phyloP scores from a whole-genome alignment of 306 rosid genomes.

The Begonia fuchsioides region DNA sequence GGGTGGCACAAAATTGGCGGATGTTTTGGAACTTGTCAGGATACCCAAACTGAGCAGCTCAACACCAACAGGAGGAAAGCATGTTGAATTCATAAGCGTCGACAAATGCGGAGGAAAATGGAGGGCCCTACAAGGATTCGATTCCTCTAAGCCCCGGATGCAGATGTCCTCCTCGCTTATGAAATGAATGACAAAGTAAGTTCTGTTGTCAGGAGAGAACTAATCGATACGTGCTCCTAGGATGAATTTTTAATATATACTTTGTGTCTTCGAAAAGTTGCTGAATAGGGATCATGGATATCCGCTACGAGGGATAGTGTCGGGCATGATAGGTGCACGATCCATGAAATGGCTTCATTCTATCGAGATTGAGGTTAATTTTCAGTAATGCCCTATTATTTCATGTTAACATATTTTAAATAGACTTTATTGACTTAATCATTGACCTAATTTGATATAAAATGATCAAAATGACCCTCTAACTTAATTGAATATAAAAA shows the following conservation, averaged over 20 bases:
- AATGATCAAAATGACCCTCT: too few species aligned
- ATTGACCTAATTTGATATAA: too few species aligned
- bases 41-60: conserved; percentile 40
- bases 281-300: conserved; percentile 94
- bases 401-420: too few species aligned
- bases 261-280: conserved; percentile 24
- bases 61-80: conserved; percentile 65
- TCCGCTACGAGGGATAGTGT: conserved; percentile 81
- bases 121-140: conserved; percentile 96
- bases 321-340: conserved; percentile 96
- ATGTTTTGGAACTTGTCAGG: conserved; percentile 85
- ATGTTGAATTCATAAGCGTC: conserved; percentile 86
- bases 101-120: conserved; percentile 93
- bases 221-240: too few species aligned
- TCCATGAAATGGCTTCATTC: conserved; percentile 94
- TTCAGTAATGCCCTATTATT: too few species aligned
- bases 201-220: conserved; percentile 9
- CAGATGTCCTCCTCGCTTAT: conserved; percentile 89
- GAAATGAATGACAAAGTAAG: conserved; percentile 97
- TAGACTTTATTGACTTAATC: too few species aligned
- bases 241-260: conserved; percentile 4
- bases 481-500: too few species aligned
- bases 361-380: conserved; percentile 40
- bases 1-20: conserved; percentile 87
- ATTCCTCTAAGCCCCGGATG: conserved; percentile 81